A percentile compares a stretch with the other conserved stretches of the same genome.
Evolutionary conservation across 768 basidiomycete genomes (phyloP).

Genomic region (Podaxis pistillaris): DNA sequence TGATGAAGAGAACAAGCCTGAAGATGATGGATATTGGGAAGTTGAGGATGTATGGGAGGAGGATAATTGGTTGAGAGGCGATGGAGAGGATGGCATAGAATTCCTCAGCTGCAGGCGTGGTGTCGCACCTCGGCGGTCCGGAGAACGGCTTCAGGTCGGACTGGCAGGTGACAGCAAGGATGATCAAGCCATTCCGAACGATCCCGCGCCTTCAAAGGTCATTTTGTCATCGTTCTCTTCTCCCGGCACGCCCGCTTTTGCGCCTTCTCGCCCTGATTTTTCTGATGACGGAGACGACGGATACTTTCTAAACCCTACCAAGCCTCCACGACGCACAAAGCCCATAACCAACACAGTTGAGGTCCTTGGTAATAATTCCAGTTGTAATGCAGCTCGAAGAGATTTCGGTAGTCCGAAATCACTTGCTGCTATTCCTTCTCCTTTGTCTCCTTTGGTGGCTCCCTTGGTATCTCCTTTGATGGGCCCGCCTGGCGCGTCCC

Average conservation of each 20-base stretch:
- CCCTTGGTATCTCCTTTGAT: conserved; percentile 14
- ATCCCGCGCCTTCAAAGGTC: not conserved
- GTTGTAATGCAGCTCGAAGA: not conserved
- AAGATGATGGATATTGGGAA: conserved; percentile 21
- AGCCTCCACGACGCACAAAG: conserved; percentile 6
- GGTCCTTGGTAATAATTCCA: not conserved
- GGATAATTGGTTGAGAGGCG: conserved; percentile 12
- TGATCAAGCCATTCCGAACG: not conserved
- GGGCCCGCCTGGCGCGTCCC: not conserved
- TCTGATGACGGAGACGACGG: not conserved
- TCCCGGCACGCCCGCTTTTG: not conserved
- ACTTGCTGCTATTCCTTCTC: not conserved
- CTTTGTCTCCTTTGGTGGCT: conserved; percentile 15
- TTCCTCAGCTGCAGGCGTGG: conserved; percentile 17
- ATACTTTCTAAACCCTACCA: conserved; percentile 3
- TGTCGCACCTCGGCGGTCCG: not conserved
- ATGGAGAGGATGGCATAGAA: conserved; percentile 13
- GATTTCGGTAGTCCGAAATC: not conserved
- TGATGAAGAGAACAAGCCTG: conserved; percentile 15
- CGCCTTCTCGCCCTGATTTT: not conserved
- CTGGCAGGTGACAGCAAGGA: not conserved
- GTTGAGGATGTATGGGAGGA: conserved; percentile 15
- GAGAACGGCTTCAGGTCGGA: not conserved
- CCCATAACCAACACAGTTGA: conserved; percentile 2
- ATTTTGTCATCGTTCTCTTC: not conserved